Evolutionary conservation across 257 asterid species (phyloP), one percentile per base, ranked within the genome.

Genomic region (Solanum chaucha): DNA sequence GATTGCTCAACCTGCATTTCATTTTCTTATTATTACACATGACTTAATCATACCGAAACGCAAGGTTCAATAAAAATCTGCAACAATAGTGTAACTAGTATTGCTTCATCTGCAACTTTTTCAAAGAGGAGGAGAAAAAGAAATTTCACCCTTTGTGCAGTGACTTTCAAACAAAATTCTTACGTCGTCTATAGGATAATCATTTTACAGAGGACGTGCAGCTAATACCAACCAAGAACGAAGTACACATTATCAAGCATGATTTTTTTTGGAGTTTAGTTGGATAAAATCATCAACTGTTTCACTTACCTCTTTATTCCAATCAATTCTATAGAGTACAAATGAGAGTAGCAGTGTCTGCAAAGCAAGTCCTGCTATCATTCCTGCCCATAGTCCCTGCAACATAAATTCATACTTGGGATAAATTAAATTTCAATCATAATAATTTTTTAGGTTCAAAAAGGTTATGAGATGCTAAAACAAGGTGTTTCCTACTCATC

Each of bases 351-450:
- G 86, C 72, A 93, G 10, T 3, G 98, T 95, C 90, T 95, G 97
- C 87, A 94, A 72, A 17, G 87, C 92, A 22, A 89, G 51, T 55
- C 97, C 97, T 78, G 93, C 94, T 82, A 95, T 92, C 97, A 95
- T 95, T 34, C 97, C 96, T 5, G 93, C 93, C 98, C 98, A 95
- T 9, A 95, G 88, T 34, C 98, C 98, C 98, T 94, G 90, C 86
- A 67, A 65, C 35, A 1, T 72, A 26, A 22, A 19, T 14, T 10
- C 34, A 34, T 30, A 17, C 5, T 20, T n/a, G 44, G 22, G 84
- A n/a, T 81, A 30, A 35, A 41, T 73, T 40, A 12, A 13, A 77
- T 38, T 75, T n/a, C 22, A 11, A 28, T 38, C 58, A 38, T 2
- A 22, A 38, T 5, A 22, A 38, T 5, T 34, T 73, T n/a, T 64